Evolutionary conservation across 805 yeast genomes (phyloP), one percentile per base, ranked within the genome.

Genomic region (Ogataea naganishii): DNA sequence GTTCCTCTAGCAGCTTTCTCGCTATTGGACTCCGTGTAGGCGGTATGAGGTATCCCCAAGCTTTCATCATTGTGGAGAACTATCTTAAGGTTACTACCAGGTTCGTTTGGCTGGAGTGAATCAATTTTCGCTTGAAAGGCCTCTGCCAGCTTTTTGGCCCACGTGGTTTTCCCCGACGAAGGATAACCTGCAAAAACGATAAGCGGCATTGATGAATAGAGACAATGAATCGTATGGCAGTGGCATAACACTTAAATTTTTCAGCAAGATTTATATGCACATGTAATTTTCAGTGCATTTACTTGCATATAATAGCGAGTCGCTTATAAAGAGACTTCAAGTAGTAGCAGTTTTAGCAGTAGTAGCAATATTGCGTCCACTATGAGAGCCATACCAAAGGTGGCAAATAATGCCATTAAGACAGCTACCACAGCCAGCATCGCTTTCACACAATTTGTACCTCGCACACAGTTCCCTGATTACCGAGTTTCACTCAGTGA

Each of bases 181-280:
- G 98, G 97, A 30, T 66, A 75, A 1, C 98, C 98, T 1, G 94
- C 76, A 30, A 92, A 62, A 18, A 84, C 61, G 6, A 89, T 64
- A 18, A 89, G 60, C 2, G 97, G 97, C 98, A 89, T 92, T 1
- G 9, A n/a, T n/a, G n/a, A n/a, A n/a, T n/a, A n/a, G n/a, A n/a
- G n/a, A n/a, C n/a, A n/a, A n/a, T n/a, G n/a, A n/a, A n/a, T n/a
- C n/a, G n/a, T n/a, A n/a, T n/a, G n/a, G n/a, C n/a, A n/a, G n/a
- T n/a, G n/a, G n/a, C n/a, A n/a, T n/a, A n/a, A n/a, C n/a, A n/a
- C n/a, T n/a, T n/a, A n/a, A n/a, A n/a, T n/a, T n/a, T n/a, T n/a
- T n/a, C n/a, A n/a, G n/a, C n/a, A n/a, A n/a, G n/a, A n/a, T n/a
- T n/a, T n/a, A n/a, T n/a, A n/a, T n/a, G n/a, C n/a, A n/a, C n/a